Percentiles rank a stretch among this genome's conserved stretches.
These are phyloP conservation scores for Lactuca saligna DNA, from an alignment of 129 eudicot species.

Conservation along the genomic window DNA sequence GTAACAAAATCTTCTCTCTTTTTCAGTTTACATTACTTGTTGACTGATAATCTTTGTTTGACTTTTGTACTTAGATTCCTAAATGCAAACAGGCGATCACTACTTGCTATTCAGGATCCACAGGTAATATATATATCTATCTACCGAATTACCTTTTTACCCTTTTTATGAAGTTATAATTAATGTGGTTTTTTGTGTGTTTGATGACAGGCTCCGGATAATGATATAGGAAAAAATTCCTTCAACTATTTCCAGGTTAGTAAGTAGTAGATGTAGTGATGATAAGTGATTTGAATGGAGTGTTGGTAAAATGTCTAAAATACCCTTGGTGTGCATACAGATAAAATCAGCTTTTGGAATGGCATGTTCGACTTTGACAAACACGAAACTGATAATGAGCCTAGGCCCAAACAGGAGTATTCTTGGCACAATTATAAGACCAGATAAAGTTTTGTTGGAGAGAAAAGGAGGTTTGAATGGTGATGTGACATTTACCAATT, in stretches of 20 bases:
- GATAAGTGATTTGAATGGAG: neutral
- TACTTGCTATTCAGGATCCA: conserved; percentile 89
- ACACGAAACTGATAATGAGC: conserved; percentile 53
- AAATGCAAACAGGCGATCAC: conserved; percentile 42
- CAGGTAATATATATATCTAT: conserved; percentile 46
- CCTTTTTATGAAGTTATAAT: conserved; percentile 12
- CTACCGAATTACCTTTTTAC: neutral
- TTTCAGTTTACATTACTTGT: neutral
- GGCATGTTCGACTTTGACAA: conserved; percentile 75
- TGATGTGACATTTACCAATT: conserved; percentile 52
- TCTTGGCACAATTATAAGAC: conserved; percentile 82
- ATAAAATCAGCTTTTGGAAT: conserved; percentile 82
- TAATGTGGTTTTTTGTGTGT: neutral
- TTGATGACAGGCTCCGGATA: conserved; percentile 71
- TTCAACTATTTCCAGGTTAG: conserved; percentile 87
- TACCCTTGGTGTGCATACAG: conserved; percentile 35
- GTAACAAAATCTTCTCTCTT: conserved; percentile 24
- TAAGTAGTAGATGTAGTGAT: neutral
- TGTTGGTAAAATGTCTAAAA: conserved; percentile 14
- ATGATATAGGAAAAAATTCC: conserved; percentile 92
- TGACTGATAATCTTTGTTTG: neutral
- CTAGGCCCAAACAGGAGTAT: conserved; percentile 73
- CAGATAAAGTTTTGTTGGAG: conserved; percentile 74
- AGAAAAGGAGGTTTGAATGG: conserved; percentile 84
- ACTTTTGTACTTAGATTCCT: conserved; percentile 47